A percentile compares a stretch with the other conserved stretches of the same genome.
Conservation (phyloP, 306 rosid species). For the Begonia fuchsioides region DNA sequence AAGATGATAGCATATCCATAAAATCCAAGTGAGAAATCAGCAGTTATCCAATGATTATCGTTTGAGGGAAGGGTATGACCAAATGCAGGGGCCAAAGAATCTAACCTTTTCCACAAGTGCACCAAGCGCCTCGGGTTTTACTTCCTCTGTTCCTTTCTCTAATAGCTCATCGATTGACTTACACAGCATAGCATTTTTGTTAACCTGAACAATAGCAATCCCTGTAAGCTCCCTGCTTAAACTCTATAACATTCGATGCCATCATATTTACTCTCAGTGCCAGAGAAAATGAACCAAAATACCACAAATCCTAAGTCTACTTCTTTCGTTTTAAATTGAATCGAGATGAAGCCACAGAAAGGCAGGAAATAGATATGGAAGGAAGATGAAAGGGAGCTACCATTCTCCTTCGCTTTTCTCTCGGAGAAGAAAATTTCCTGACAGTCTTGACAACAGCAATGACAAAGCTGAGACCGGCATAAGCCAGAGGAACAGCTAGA, state of each 20-base stretch:
- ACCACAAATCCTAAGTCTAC: not conserved
- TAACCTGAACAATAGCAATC: slow-evolving; percentile 26
- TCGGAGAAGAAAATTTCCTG: slow-evolving; percentile 58
- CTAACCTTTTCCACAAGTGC: slow-evolving; percentile 52
- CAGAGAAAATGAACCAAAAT: too few species aligned
- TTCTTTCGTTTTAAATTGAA: not conserved
- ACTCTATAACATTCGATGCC: too few species aligned
- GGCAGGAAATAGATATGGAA: not conserved
- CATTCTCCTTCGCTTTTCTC: slow-evolving; percentile 65
- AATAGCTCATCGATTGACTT: slow-evolving; percentile 52
- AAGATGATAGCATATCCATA: too few species aligned
- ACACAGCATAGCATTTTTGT: slow-evolving; percentile 60
- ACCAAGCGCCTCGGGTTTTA: slow-evolving; percentile 37
- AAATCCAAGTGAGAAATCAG: too few species aligned
- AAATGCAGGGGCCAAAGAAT: slow-evolving; percentile 1
- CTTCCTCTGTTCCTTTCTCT: slow-evolving; percentile 43
- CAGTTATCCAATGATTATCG: too few species aligned
- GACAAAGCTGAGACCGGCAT: slow-evolving; percentile 54
- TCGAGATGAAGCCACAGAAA: too few species aligned
- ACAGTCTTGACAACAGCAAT: slow-evolving; percentile 65
- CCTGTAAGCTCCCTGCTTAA: not conserved
- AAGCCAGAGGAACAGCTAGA: slow-evolving; percentile 71
- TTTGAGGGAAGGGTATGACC: too few species aligned
- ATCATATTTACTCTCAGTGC: too few species aligned
- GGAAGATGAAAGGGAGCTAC: slow-evolving; percentile 16